Evolutionary conservation across 306 rosid genomes (phyloP).

Genomic region (Ormosia semicastrata): DNA sequence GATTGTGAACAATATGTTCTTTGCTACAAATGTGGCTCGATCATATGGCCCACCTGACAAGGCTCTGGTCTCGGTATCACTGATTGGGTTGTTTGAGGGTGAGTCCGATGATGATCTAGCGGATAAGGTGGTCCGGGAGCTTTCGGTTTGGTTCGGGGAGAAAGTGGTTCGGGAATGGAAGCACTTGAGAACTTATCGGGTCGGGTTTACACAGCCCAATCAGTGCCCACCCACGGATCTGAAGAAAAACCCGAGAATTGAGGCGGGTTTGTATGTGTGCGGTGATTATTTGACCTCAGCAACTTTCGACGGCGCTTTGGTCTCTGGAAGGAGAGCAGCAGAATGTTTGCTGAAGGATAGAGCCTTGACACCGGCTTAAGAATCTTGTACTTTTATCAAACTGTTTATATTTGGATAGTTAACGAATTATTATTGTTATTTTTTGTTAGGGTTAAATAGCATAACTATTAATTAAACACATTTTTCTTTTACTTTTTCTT

Average conservation of each 20-base stretch:
- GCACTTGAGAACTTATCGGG: constrained; percentile 67
- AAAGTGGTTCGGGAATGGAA: constrained; percentile 56
- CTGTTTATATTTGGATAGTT: background rate
- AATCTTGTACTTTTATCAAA: background rate
- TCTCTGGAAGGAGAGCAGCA: constrained; percentile 81
- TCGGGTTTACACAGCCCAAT: constrained; percentile 82
- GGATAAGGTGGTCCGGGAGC: constrained; percentile 49
- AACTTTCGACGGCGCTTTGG: constrained; percentile 87
- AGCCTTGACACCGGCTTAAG: background rate
- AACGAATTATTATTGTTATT: background rate
- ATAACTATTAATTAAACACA: background rate
- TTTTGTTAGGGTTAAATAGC: background rate
- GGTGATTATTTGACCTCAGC: constrained; percentile 83
- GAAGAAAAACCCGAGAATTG: constrained; percentile 50
- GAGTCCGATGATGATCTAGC: constrained; percentile 46
- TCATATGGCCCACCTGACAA: constrained; percentile 67
- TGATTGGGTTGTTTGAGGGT: constrained; percentile 55
- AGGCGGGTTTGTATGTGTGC: constrained; percentile 60
- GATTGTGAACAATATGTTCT: constrained; percentile 87
- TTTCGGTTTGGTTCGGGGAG: constrained; percentile 65
- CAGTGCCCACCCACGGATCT: constrained; percentile 69
- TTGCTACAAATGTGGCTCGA: constrained; percentile 79
- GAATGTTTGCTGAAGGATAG: constrained; percentile 66
- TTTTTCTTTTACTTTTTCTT: background rate
- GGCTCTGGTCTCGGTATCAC: constrained; percentile 63